A percentile compares a stretch with the other conserved stretches of the same genome.
Conservation (phyloP, 202 grass and related monocot species). For the Dendrocalamus latiflorus region DNA sequence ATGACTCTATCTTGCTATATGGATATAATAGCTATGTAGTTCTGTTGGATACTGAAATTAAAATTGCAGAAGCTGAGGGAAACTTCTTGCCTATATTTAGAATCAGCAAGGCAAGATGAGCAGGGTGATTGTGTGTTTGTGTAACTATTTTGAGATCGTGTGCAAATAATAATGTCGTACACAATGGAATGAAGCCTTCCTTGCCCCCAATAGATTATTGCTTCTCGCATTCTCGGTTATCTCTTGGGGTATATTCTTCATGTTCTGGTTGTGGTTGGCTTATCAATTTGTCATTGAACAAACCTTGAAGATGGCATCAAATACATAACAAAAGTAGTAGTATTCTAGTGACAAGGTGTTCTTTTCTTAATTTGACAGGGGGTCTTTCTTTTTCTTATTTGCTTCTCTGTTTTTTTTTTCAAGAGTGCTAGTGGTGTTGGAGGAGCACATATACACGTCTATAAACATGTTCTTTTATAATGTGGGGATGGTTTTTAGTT, state of each 20-base stretch:
- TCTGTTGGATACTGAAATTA: not conserved
- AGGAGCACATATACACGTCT: not conserved
- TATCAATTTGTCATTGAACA: not conserved
- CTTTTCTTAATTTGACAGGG: not conserved
- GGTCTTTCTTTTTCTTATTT: not conserved
- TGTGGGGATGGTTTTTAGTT: no score
- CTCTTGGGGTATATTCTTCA: not conserved
- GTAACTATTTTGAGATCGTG: not conserved
- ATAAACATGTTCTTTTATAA: no score
- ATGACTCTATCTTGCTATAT: slow-evolving; percentile 1
- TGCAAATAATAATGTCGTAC: not conserved
- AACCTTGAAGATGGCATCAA: not conserved
- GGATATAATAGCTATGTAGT: slow-evolving; percentile 1
- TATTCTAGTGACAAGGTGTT: no score
- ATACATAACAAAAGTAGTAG: no score
- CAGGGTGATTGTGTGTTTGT: not conserved
- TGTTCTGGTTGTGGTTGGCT: not conserved
- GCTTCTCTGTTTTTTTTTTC: not conserved
- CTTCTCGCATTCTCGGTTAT: no score
- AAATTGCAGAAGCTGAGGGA: not conserved
- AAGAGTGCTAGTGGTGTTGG: not conserved
- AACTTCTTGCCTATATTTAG: not conserved
- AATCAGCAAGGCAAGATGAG: not conserved
- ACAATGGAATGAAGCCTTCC: not conserved
- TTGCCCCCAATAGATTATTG: not conserved